phyloP scores from a whole-genome alignment of 257 asterid genomes.

The Apocynum venetum region DNA sequence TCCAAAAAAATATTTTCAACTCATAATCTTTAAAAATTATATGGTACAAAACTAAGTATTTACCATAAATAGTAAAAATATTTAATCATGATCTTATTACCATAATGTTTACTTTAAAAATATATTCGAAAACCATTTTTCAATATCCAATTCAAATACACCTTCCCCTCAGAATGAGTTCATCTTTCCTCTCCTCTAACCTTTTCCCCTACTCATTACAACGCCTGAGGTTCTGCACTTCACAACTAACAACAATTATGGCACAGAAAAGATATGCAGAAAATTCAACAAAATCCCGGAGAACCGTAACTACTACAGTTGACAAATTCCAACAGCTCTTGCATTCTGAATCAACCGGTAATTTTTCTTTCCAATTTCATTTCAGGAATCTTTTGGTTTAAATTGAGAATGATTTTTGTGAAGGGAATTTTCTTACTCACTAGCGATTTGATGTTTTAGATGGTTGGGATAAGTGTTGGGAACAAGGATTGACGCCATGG shows the following conservation, averaged over 20 bases:
- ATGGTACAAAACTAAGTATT: too few species aligned
- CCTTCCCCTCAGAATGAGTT: background rate
- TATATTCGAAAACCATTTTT: too few species aligned
- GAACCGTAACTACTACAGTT: slow-evolving; percentile 13
- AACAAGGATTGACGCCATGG: slow-evolving; percentile 81
- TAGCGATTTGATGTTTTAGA: slow-evolving; percentile 18
- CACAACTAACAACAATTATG: background rate
- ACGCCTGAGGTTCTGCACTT: background rate
- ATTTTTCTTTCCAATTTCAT: background rate
- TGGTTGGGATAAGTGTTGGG: slow-evolving; percentile 83
- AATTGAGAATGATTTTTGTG: too few species aligned
- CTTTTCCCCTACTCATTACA: background rate
- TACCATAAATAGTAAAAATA: too few species aligned
- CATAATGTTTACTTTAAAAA: too few species aligned
- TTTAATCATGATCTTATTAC: too few species aligned
- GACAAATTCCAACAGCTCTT: slow-evolving; percentile 40
- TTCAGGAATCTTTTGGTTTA: background rate
- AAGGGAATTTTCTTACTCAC: background rate
- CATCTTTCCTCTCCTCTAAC: background rate
- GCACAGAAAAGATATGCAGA: background rate
- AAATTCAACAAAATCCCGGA: background rate
- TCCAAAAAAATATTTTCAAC: too few species aligned
- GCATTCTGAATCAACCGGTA: slow-evolving; percentile 45
- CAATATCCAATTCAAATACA: too few species aligned
- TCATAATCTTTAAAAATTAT: too few species aligned